Evolutionary conservation across 331 rosid genomes (phyloP).

Genomic region (Dryas integrifolia): DNA sequence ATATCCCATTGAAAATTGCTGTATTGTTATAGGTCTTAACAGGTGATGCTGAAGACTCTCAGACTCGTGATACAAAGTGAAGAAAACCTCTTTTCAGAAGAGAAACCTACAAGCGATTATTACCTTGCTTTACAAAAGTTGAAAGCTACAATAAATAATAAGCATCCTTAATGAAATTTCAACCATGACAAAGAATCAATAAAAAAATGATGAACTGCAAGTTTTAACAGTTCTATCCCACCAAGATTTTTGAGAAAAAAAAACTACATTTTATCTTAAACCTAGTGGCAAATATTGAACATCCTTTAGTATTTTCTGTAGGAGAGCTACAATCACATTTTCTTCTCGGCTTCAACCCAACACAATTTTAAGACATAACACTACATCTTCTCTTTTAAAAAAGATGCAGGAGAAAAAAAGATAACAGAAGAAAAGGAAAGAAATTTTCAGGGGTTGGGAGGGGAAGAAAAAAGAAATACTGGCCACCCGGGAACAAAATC

Average conservation of each 20-base stretch:
- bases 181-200: conserved; percentile 76
- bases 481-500: conserved; percentile 64
- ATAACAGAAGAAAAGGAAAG: background rate
- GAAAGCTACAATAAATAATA: conserved; percentile 29
- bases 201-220: conserved; percentile 72
- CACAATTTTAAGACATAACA: conserved; percentile 51
- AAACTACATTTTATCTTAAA: conserved; percentile 66
- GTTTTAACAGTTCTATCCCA: conserved; percentile 72
- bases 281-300: conserved; percentile 89
- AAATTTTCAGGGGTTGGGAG: conserved; percentile 38
- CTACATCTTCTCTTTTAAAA: conserved; percentile 64
- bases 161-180: conserved; percentile 42
- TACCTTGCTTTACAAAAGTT: conserved; percentile 34
- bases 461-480: conserved; percentile 29
- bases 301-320: conserved; percentile 74
- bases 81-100: background rate
- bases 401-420: conserved; percentile 46
- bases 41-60: background rate
- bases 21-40: background rate
- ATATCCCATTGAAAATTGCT: background rate
- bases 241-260: conserved; percentile 52
- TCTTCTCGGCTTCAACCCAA: conserved; percentile 79
- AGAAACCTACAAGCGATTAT: conserved; percentile 28
- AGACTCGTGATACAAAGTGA: background rate
- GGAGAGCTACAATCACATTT: conserved; percentile 95